Evolutionary conservation across 371 early-diverging fungal species (phyloP).

Genomic region (Capillidium heterosporum): DNA sequence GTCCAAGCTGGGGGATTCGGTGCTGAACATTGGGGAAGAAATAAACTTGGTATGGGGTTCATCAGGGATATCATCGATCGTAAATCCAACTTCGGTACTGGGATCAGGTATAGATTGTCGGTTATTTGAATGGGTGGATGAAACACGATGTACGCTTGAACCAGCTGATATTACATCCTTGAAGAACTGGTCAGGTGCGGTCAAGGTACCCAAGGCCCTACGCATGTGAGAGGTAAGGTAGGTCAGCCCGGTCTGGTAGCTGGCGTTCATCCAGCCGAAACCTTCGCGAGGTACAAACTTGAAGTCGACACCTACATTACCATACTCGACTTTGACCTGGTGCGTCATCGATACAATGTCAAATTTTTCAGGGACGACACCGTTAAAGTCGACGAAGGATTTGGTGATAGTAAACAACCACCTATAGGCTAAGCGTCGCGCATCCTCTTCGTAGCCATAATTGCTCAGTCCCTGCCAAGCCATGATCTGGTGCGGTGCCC

Average conservation of each 20-base stretch:
- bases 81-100: too few species aligned
- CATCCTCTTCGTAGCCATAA: slow-evolving; percentile 63
- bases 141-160: not conserved
- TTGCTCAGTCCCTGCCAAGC: slow-evolving; percentile 79
- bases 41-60: not conserved
- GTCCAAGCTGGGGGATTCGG: not conserved
- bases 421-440: slow-evolving; percentile 72
- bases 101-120: not conserved
- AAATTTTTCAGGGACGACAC: slow-evolving; percentile 93
- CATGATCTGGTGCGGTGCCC: slow-evolving; percentile 96
- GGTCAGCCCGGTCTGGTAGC: slow-evolving; percentile 64
- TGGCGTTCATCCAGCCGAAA: slow-evolving; percentile 97
- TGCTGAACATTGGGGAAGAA: not conserved
- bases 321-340: slow-evolving; percentile 83
- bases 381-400: slow-evolving; percentile 90
- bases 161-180: not conserved
- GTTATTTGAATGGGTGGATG: not conserved
- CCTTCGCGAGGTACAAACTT: slow-evolving; percentile 88
- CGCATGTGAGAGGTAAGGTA: slow-evolving; percentile 51
- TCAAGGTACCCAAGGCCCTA: slow-evolving; percentile 64
- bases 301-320: slow-evolving; percentile 87
- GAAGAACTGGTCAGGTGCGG: slow-evolving; percentile 52
- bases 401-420: slow-evolving; percentile 91
- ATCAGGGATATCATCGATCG: not conserved
- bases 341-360: slow-evolving; percentile 86